These are phyloP conservation scores for Cucurbita moschata DNA, from an alignment of 306 rosid genomes.

Conservation along the genomic window DNA sequence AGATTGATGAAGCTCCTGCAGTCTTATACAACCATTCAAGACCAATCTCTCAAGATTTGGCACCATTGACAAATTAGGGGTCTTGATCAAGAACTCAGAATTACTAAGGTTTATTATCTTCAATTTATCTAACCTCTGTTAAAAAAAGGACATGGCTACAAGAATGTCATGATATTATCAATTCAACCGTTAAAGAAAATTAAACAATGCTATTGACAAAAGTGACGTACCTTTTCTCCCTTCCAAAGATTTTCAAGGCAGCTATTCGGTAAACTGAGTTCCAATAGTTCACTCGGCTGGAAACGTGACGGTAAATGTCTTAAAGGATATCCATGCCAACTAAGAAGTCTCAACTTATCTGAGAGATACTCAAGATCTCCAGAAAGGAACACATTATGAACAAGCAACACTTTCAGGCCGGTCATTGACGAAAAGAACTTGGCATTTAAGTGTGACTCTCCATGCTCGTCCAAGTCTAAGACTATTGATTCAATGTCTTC, in stretches of 20 bases:
- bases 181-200: not conserved
- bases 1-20: not conserved
- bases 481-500: slow-evolving; percentile 12
- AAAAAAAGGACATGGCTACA: not conserved
- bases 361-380: slow-evolving; percentile 14
- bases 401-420: slow-evolving; percentile 15
- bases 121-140: not conserved
- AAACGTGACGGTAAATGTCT: slow-evolving; percentile 16
- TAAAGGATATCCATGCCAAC: slow-evolving; percentile 20
- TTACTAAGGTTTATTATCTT: not conserved
- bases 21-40: slow-evolving; percentile 4
- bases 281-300: slow-evolving; percentile 16
- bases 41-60: slow-evolving; percentile 9
- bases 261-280: slow-evolving; percentile 14
- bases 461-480: slow-evolving; percentile 6
- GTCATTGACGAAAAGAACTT: slow-evolving; percentile 13
- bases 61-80: not conserved
- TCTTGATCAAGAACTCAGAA: not conserved
- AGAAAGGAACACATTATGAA: slow-evolving; percentile 7
- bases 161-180: not conserved
- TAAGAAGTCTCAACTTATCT: slow-evolving; percentile 19
- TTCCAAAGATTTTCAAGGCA: not conserved
- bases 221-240: slow-evolving; percentile 9
- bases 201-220: not conserved
- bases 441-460: not conserved